Conservation (phyloP, 2,329 filamentous ascomycete species). For the Metarhizium anisopliae region DNA sequence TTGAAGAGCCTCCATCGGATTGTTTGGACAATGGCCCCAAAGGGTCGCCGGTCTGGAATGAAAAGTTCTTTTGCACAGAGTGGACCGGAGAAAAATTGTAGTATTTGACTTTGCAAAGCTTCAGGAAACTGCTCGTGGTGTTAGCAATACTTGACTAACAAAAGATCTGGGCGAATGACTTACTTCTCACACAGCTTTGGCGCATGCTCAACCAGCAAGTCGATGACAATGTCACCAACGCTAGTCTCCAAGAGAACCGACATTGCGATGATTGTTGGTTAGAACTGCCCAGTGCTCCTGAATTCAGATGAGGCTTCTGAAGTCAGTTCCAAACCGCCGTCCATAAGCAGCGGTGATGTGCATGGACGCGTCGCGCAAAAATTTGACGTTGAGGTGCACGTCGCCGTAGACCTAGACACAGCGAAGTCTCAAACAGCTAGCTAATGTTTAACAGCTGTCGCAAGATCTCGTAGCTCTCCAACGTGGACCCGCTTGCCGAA, state of each 20-base stretch:
- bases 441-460: too few species aligned
- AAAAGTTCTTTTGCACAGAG: slow-evolving; percentile 89
- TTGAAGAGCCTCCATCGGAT: slow-evolving; percentile 86
- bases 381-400: background rate
- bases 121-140: slow-evolving; percentile 66
- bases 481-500: too few species aligned
- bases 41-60: slow-evolving; percentile 92
- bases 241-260: slow-evolving; percentile 92
- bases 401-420: background rate
- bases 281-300: background rate
- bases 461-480: too few species aligned
- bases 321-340: too few species aligned
- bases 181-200: slow-evolving; percentile 94
- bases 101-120: slow-evolving; percentile 98
- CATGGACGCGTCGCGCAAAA: background rate
- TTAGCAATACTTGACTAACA: slow-evolving; percentile 16
- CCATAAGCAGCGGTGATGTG: too few species aligned
- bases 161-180: slow-evolving; percentile 28
- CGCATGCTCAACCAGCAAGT: slow-evolving; percentile 80
- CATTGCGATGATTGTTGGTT: slow-evolving; percentile 44
- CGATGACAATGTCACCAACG: slow-evolving; percentile 87
- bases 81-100: slow-evolving; percentile 96
- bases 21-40: slow-evolving; percentile 75
- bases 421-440: too few species aligned
- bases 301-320: background rate